Conservation (phyloP, 1,284 basidiomycete species). For the Fomitopsis pinicola region DNA sequence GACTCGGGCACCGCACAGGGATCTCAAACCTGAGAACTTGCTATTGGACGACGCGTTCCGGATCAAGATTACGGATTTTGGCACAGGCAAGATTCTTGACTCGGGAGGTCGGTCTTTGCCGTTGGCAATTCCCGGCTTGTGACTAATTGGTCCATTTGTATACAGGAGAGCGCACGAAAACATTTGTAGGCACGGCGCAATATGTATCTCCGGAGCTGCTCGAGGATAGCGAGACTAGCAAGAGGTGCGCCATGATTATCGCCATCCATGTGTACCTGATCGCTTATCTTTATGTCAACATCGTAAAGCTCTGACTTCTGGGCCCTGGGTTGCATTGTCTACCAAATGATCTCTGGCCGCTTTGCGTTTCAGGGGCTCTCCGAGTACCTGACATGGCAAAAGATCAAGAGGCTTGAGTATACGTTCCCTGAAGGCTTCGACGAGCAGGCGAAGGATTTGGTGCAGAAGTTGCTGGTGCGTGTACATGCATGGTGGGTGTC, state of each 20-base stretch:
- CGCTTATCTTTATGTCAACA: slow-evolving; percentile 12
- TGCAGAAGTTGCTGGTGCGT: slow-evolving; percentile 60
- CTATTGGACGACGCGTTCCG: slow-evolving; percentile 82
- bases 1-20: slow-evolving; percentile 34
- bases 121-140: slow-evolving; percentile 14
- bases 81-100: slow-evolving; percentile 86
- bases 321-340: slow-evolving; percentile 95
- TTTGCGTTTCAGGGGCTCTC: slow-evolving; percentile 89
- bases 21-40: slow-evolving; percentile 92
- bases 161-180: slow-evolving; percentile 55
- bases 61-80: slow-evolving; percentile 96
- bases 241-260: slow-evolving; percentile 41
- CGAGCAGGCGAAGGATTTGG: slow-evolving; percentile 61
- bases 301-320: slow-evolving; percentile 85
- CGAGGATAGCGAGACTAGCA: slow-evolving; percentile 68
- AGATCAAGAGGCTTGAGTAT: slow-evolving; percentile 74
- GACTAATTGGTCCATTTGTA: slow-evolving; percentile 16
- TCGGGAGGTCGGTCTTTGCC: slow-evolving; percentile 38
- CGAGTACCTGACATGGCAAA: slow-evolving; percentile 81
- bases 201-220: slow-evolving; percentile 95
- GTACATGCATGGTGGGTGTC: slow-evolving; percentile 1
- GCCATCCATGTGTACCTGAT: slow-evolving; percentile 1
- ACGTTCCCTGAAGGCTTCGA: slow-evolving; percentile 73
- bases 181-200: slow-evolving; percentile 96
- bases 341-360: slow-evolving; percentile 92